phyloP scores from a whole-genome alignment of 192 early-diverging fungal species.

The Gonapodya prolifera region DNA sequence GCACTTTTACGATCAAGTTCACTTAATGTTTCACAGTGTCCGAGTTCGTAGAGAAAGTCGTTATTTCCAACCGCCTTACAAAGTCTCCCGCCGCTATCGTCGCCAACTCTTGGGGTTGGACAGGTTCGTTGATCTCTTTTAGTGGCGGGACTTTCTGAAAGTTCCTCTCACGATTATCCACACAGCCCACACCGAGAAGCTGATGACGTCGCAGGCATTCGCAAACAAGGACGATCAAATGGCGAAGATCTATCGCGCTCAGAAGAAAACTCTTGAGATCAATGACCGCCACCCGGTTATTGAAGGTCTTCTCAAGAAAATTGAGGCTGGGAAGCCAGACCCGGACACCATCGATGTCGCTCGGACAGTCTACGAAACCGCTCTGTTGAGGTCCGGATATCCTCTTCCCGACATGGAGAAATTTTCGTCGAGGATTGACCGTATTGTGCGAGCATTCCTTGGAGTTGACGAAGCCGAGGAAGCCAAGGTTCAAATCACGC shows the following conservation, averaged over 20 bases:
- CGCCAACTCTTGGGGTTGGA: slow-evolving; percentile 43
- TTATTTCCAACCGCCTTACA: slow-evolving; percentile 62
- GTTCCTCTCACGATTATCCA: slow-evolving; percentile 17
- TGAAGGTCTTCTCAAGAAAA: slow-evolving; percentile 29
- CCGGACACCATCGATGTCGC: slow-evolving; percentile 24
- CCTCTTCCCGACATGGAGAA: slow-evolving; percentile 34
- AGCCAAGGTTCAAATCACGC: slow-evolving; percentile 12
- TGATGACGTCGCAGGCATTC: slow-evolving; percentile 33
- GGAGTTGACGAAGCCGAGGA: slow-evolving; percentile 13
- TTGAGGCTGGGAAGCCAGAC: slow-evolving; percentile 27
- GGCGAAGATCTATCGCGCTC: slow-evolving; percentile 27
- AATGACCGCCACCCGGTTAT: slow-evolving; percentile 56
- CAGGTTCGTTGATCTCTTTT: slow-evolving; percentile 49
- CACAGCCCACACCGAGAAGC: slow-evolving; percentile 28
- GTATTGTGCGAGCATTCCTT: slow-evolving; percentile 8
- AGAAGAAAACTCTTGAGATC: slow-evolving; percentile 56
- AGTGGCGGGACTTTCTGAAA: slow-evolving; percentile 25
- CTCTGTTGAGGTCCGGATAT: slow-evolving; percentile 48
- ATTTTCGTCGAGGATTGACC: slow-evolving; percentile 17
- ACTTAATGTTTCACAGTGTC: background rate
- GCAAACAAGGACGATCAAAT: slow-evolving; percentile 30
- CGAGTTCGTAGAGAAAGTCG: slow-evolving; percentile 30
- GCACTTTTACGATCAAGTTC: background rate
- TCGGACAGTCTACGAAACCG: slow-evolving; percentile 49
- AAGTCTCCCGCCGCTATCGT: slow-evolving; percentile 65